Conservation (phyloP, 2,329 filamentous ascomycete species). For the Fusarium haematococcum region DNA sequence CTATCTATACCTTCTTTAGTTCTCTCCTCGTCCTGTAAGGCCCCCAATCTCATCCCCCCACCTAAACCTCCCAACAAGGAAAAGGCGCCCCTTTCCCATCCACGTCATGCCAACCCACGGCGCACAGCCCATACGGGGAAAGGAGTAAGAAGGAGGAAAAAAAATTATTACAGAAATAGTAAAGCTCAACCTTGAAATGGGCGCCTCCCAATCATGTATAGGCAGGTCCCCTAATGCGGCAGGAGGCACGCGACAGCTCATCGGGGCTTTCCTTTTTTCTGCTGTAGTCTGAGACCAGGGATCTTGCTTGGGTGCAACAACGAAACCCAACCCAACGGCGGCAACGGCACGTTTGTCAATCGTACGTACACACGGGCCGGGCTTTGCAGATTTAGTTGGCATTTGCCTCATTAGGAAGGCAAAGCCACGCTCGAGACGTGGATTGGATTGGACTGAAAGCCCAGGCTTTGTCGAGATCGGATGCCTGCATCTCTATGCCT, state of each 20-base stretch:
- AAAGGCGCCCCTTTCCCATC: conserved; percentile 26
- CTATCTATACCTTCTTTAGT: background rate
- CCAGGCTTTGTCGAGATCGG: background rate
- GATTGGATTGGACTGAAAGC: background rate
- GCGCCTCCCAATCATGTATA: conserved; percentile 32
- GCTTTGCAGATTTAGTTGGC: conserved; percentile 10
- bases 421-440: background rate
- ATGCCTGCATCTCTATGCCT: conserved; percentile 10
- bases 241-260: conserved; percentile 19
- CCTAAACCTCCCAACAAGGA: conserved; percentile 34
- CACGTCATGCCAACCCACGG: conserved; percentile 24
- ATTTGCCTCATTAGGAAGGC: conserved; percentile 28
- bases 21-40: background rate
- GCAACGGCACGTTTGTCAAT: background rate
- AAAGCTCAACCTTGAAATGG: conserved; percentile 10
- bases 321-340: background rate
- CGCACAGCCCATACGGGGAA: background rate
- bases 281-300: background rate
- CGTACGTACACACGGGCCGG: background rate
- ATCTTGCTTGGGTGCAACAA: conserved; percentile 1
- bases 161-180: conserved; percentile 52
- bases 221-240: conserved; percentile 30
- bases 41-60: conserved; percentile 25
- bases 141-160: background rate
- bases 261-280: conserved; percentile 28